phyloP scores from a whole-genome alignment of 176 grass and related monocot species.

The Tillandsia leiboldiana region DNA sequence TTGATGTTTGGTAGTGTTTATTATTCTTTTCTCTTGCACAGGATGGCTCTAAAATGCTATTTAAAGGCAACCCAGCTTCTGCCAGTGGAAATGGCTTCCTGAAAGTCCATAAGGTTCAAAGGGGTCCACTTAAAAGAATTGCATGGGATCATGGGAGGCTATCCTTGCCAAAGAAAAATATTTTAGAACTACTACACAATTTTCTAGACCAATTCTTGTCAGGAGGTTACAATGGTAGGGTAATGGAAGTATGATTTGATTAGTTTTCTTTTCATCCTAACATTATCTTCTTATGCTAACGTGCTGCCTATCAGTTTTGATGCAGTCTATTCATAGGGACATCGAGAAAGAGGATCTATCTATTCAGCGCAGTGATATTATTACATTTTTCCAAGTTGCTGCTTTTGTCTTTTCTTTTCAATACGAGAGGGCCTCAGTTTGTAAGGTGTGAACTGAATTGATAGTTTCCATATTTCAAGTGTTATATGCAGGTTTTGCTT shows the following conservation, averaged over 20 bases:
- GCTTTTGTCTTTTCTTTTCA: conserved; percentile 85
- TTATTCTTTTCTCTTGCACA: conserved; percentile 19
- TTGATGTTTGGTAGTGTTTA: conserved; percentile 2
- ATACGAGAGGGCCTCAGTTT: conserved; percentile 59
- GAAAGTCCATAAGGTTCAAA: conserved; percentile 64
- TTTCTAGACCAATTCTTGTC: conserved; percentile 81
- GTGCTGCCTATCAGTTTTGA: conserved; percentile 56
- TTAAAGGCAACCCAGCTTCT: conserved; percentile 62
- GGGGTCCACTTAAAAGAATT: conserved; percentile 77
- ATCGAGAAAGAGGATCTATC: conserved; percentile 59
- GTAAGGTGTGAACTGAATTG: conserved; percentile 46
- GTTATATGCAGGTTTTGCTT: too few relatives aligned
- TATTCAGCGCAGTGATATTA: conserved; percentile 54
- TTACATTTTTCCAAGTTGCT: conserved; percentile 79
- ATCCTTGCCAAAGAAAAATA: conserved; percentile 48
- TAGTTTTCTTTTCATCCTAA: not conserved
- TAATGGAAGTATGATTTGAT: not conserved
- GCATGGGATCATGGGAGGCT: conserved; percentile 66
- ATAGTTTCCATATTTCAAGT: not conserved
- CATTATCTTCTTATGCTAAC: conserved; percentile 15
- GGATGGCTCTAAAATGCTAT: conserved; percentile 88
- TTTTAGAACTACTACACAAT: conserved; percentile 45
- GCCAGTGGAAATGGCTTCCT: conserved; percentile 44
- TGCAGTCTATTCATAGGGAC: conserved; percentile 81
- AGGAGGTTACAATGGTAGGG: conserved; percentile 87